These are phyloP conservation scores for Nitzschia sp. DNA, from an alignment of 108 stramenopile species.

Conservation along the genomic window DNA sequence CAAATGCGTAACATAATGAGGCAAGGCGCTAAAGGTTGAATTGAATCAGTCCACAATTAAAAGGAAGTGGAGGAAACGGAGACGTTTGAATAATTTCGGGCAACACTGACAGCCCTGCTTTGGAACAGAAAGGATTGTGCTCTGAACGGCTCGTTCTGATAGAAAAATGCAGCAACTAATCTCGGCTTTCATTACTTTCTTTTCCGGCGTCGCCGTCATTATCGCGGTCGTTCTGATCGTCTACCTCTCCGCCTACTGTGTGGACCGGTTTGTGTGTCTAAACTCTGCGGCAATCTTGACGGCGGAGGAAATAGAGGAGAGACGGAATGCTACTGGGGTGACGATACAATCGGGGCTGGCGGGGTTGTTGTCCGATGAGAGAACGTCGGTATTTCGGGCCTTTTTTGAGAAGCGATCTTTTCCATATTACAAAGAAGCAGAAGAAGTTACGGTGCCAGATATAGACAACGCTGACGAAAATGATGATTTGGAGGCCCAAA, in stretches of 20 bases:
- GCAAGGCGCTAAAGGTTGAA: too few species aligned
- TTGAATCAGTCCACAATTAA: too few species aligned
- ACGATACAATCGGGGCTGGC: constrained; percentile 18
- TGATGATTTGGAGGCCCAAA: not conserved
- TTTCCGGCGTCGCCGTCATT: constrained; percentile 11
- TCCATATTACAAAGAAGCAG: constrained; percentile 8
- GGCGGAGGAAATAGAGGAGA: constrained; percentile 11
- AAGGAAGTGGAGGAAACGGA: too few species aligned
- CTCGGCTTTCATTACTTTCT: constrained; percentile 2
- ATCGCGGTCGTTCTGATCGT: constrained; percentile 15
- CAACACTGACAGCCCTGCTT: too few species aligned
- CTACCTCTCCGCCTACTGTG: constrained; percentile 6
- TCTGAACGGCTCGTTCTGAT: too few species aligned
- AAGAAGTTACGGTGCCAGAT: constrained; percentile 3
- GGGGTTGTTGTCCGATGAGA: constrained; percentile 13
- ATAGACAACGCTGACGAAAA: constrained; percentile 1
- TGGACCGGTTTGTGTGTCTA: not conserved
- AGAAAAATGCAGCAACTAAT: not conserved
- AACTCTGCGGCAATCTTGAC: not conserved
- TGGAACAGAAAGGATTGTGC: too few species aligned
- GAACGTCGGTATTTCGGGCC: not conserved
- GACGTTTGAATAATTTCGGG: too few species aligned
- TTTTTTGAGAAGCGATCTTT: constrained; percentile 11
- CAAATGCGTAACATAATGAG: too few species aligned
- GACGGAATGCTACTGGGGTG: constrained; percentile 1